Percentiles rank a stretch among this genome's conserved stretches.
Conservation (phyloP, 1,139 yeast genomes). For the Pichia sp. region DNA sequence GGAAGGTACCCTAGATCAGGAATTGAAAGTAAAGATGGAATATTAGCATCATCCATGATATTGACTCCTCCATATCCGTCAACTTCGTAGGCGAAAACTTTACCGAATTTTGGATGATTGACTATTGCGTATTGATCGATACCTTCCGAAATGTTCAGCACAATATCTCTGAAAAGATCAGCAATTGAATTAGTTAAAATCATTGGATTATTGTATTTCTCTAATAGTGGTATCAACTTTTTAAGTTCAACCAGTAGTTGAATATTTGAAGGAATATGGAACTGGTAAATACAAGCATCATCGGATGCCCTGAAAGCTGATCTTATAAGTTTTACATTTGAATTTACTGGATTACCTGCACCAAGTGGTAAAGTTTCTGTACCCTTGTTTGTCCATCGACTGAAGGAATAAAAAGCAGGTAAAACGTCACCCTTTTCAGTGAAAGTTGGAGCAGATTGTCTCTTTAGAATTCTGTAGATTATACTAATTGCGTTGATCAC, state of each 20-base stretch:
- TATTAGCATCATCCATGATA: slow-evolving; percentile 86
- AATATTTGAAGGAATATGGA: slow-evolving; percentile 81
- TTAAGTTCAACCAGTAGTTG: slow-evolving; percentile 60
- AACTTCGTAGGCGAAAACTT: slow-evolving; percentile 80
- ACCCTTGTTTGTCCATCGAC: slow-evolving; percentile 66
- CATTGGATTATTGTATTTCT: slow-evolving; percentile 1
- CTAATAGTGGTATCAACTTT: slow-evolving; percentile 16
- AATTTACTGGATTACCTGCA: slow-evolving; percentile 75
- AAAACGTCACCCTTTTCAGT: slow-evolving; percentile 46
- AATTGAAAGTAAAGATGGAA: slow-evolving; percentile 73
- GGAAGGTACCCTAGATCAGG: slow-evolving; percentile 71
- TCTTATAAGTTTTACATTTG: slow-evolving; percentile 61
- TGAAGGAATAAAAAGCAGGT: slow-evolving; percentile 55
- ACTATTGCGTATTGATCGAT: slow-evolving; percentile 58
- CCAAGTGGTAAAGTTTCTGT: slow-evolving; percentile 81
- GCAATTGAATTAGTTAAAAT: slow-evolving; percentile 12
- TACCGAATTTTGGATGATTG: slow-evolving; percentile 61
- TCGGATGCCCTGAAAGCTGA: slow-evolving; percentile 92
- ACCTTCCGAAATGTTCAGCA: slow-evolving; percentile 44
- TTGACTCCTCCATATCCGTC: slow-evolving; percentile 77
- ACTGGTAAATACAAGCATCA: slow-evolving; percentile 76
- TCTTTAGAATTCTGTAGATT: slow-evolving; percentile 44
- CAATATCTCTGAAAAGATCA: slow-evolving; percentile 29
- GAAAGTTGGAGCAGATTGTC: slow-evolving; percentile 62
- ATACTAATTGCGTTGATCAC: slow-evolving; percentile 60